phyloP scores from a whole-genome alignment of 1,139 yeast genomes.

The Suhomyces anneliseae region DNA sequence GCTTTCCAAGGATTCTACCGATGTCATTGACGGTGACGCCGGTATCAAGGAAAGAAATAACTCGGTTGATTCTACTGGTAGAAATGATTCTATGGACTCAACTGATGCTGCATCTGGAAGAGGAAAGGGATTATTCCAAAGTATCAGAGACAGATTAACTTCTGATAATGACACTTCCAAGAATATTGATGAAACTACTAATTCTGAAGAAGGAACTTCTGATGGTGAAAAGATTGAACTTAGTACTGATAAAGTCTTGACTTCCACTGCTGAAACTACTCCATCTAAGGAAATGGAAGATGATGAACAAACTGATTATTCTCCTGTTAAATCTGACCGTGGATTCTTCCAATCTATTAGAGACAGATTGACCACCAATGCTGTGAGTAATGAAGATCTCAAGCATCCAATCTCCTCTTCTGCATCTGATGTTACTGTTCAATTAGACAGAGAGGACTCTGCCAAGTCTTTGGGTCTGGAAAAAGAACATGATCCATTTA shows the following conservation, averaged over 20 bases:
- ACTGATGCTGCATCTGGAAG: constrained; percentile 13
- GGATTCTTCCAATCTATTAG: constrained; percentile 22
- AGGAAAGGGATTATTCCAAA: constrained; percentile 37
- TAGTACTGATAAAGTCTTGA: constrained; percentile 18
- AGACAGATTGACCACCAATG: constrained; percentile 18
- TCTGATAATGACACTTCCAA: constrained; percentile 14
- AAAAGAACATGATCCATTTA: background rate
- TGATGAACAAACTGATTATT: constrained; percentile 14
- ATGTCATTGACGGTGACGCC: constrained; percentile 13
- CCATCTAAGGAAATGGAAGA: constrained; percentile 27
- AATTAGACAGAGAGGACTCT: constrained; percentile 10
- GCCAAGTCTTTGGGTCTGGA: constrained; percentile 1
- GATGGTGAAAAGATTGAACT: constrained; percentile 22
- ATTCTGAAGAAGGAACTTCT: constrained; percentile 15
- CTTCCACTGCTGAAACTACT: constrained; percentile 34
- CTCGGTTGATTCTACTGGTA: background rate
- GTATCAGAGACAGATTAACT: constrained; percentile 33
- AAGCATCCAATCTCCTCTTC: constrained; percentile 18
- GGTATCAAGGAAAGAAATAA: too few species aligned
- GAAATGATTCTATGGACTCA: constrained; percentile 6
- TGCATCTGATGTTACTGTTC: constrained; percentile 23
- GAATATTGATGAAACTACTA: constrained; percentile 11
- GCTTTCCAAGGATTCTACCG: background rate
- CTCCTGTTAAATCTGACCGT: constrained; percentile 12
- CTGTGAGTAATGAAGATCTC: constrained; percentile 8